Percentiles rank a stretch among this genome's conserved stretches.
These are phyloP conservation scores for Pythium guiyangense DNA, from an alignment of 352 stramenopile genomes.

Conservation along the genomic window DNA sequence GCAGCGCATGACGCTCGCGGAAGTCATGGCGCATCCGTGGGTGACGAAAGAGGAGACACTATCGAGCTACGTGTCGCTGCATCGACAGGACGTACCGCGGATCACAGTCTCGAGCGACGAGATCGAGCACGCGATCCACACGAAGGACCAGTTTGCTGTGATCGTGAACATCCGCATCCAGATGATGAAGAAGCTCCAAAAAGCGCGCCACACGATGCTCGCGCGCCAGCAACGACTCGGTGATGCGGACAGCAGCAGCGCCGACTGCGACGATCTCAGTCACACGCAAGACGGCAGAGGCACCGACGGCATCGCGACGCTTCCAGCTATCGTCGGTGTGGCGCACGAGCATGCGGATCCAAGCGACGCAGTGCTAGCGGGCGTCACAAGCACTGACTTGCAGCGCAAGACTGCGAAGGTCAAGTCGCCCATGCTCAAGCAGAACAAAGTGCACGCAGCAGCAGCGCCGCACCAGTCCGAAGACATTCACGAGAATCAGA, in stretches of 20 bases:
- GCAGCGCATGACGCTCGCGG: conserved; percentile 50
- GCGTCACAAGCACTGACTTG: neutral
- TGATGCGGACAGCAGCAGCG: conserved; percentile 5
- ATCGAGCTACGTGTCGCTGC: conserved; percentile 9
- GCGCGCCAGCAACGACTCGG: conserved; percentile 12
- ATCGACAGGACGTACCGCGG: conserved; percentile 21
- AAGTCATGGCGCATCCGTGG: conserved; percentile 78
- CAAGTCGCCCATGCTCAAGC: conserved; percentile 12
- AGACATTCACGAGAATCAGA: neutral
- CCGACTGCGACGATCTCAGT: neutral
- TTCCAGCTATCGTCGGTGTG: no score
- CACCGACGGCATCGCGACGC: no score
- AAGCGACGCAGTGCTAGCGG: neutral
- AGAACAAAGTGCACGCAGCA: conserved; percentile 31
- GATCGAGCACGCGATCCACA: conserved; percentile 59
- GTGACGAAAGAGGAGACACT: conserved; percentile 63
- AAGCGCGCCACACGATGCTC: conserved; percentile 30
- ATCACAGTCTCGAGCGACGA: conserved; percentile 79
- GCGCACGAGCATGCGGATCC: no score
- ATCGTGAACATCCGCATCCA: conserved; percentile 69
- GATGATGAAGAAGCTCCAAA: conserved; percentile 60
- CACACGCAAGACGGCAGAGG: no score
- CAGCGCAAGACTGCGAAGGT: conserved; percentile 1
- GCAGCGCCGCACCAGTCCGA: no score
- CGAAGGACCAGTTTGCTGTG: conserved; percentile 48